phyloP scores from a whole-genome alignment of 2,329 filamentous ascomycete species.

The Colletotrichum viniferum region DNA sequence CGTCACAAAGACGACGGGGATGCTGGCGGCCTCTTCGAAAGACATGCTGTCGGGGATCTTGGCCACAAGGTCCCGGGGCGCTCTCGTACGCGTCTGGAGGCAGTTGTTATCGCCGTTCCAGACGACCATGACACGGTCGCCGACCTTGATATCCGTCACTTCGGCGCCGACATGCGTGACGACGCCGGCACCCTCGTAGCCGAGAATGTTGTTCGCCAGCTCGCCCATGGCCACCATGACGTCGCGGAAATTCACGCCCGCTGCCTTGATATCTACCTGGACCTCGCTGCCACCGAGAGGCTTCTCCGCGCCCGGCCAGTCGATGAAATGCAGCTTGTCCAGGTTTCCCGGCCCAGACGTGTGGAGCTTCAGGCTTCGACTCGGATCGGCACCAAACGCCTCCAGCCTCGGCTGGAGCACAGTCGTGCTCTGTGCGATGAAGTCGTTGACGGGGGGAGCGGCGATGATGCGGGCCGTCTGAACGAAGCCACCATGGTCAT shows the following conservation, averaged over 20 bases:
- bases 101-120: background rate
- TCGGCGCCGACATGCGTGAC: conserved; percentile 23
- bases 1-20: conserved; percentile 38
- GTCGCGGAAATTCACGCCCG: conserved; percentile 40
- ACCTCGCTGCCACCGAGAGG: conserved; percentile 26
- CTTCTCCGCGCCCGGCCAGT: conserved; percentile 24
- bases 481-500: background rate
- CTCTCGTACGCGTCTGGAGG: background rate
- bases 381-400: conserved; percentile 16
- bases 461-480: background rate
- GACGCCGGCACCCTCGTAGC: conserved; percentile 30
- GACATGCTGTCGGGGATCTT: conserved; percentile 36
- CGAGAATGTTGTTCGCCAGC: conserved; percentile 25
- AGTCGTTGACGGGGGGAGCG: background rate
- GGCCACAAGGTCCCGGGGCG: background rate
- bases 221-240: conserved; percentile 33
- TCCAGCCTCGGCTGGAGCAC: background rate
- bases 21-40: conserved; percentile 36
- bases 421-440: background rate
- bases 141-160: conserved; percentile 1
- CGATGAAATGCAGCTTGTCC: conserved; percentile 31
- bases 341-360: conserved; percentile 26
- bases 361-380: background rate
- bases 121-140: conserved; percentile 6
- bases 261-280: conserved; percentile 33